Evolutionary conservation across 1,139 yeast species (phyloP).

Genomic region (Petasospora rhodanensis): DNA sequence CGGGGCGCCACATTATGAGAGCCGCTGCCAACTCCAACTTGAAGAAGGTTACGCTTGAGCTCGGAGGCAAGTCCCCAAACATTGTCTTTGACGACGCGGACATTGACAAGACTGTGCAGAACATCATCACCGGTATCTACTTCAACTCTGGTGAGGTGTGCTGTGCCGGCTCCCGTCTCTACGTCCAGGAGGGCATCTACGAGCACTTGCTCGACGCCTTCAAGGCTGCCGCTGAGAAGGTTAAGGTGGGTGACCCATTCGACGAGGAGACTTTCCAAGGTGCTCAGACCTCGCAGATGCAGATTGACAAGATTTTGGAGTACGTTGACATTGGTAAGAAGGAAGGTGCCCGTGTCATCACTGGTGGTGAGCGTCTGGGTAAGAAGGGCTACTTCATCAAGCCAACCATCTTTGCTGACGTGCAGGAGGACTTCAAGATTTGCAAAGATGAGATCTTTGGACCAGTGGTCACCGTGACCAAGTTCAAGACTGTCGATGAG

Average conservation of each 20-base stretch:
- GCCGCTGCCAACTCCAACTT: conserved; percentile 65
- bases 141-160: conserved; percentile 88
- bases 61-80: conserved; percentile 86
- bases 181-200: conserved; percentile 71
- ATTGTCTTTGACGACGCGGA: conserved; percentile 74
- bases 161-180: conserved; percentile 81
- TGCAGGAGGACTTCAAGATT: conserved; percentile 59
- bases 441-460: conserved; percentile 85
- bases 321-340: conserved; percentile 69
- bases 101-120: conserved; percentile 55
- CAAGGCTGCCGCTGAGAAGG: conserved; percentile 44
- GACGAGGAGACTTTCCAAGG: conserved; percentile 73
- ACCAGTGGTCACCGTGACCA: conserved; percentile 73
- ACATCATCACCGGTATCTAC: conserved; percentile 60
- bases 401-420: conserved; percentile 78
- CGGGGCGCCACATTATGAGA: conserved; percentile 73
- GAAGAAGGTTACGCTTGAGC: conserved; percentile 78
- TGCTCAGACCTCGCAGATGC: conserved; percentile 75
- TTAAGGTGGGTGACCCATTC: conserved; percentile 74
- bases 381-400: conserved; percentile 70
- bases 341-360: conserved; percentile 69
- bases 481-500: conserved; percentile 70
- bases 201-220: conserved; percentile 58
- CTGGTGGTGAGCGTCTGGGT: conserved; percentile 73
- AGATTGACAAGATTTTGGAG: conserved; percentile 67